Conservation (phyloP, 73 alveolate species). For the Paraurostyla sp. region DNA sequence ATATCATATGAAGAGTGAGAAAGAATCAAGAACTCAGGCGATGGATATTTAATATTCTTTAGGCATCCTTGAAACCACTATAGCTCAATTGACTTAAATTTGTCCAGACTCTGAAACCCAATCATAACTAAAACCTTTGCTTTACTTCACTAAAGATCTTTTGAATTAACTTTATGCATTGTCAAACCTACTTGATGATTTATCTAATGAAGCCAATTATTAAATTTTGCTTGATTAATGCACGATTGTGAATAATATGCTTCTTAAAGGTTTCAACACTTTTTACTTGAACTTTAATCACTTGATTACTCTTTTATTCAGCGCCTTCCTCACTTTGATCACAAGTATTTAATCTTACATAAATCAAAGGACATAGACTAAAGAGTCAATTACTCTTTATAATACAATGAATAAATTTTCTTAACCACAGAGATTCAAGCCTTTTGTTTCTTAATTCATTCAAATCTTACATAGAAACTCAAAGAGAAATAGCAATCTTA, state of each 20-base stretch:
- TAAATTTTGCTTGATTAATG: not conserved
- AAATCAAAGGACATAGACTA: not conserved
- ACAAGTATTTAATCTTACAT: not conserved
- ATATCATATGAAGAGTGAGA: not conserved
- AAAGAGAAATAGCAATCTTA: too few relatives aligned
- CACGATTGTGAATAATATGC: not conserved
- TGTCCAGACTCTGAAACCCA: slow-evolving; percentile 24
- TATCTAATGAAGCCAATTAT: not conserved
- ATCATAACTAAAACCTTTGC: not conserved
- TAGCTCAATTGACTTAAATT: not conserved
- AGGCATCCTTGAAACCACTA: not conserved
- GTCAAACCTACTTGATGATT: not conserved
- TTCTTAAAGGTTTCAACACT: not conserved
- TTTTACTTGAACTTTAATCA: slow-evolving; percentile 36
- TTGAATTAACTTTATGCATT: not conserved
- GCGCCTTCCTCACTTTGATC: slow-evolving; percentile 25
- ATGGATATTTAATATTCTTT: not conserved
- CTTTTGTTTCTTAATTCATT: too few relatives aligned
- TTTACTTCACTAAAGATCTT: not conserved
- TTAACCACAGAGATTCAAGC: too few relatives aligned
- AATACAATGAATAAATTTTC: too few relatives aligned
- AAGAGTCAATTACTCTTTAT: not conserved
- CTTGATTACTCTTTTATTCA: not conserved
- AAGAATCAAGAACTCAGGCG: not conserved
- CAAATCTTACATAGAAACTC: too few relatives aligned